A percentile compares a stretch with the other conserved stretches of the same genome.
Conservation (phyloP, 352 stramenopile species). For the Phytophthora pini region DNA sequence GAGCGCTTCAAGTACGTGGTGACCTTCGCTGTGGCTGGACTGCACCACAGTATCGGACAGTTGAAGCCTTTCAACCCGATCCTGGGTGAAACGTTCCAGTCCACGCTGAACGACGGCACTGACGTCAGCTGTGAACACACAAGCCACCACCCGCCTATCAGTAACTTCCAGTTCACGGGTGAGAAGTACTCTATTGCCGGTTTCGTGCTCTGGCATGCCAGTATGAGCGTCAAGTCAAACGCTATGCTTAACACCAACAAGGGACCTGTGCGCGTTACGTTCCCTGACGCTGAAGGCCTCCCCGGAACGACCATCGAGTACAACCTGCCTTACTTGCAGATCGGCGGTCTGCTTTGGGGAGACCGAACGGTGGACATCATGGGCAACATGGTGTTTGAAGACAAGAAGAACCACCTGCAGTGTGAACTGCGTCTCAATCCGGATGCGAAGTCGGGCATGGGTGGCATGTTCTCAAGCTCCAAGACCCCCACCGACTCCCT, state of each 20-base stretch:
- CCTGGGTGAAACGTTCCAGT: constrained; percentile 82
- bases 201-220: constrained; percentile 77
- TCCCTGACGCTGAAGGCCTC: constrained; percentile 50
- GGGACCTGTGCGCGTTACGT: constrained; percentile 75
- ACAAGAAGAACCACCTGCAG: constrained; percentile 71
- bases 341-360: constrained; percentile 80
- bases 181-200: constrained; percentile 78
- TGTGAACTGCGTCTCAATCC: constrained; percentile 86
- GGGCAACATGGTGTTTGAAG: constrained; percentile 75
- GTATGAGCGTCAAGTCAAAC: constrained; percentile 89
- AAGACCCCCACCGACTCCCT: constrained; percentile 84
- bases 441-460: constrained; percentile 89
- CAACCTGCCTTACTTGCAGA: constrained; percentile 75
- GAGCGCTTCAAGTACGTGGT: constrained; percentile 88
- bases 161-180: constrained; percentile 81
- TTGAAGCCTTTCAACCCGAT: constrained; percentile 90
- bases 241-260: constrained; percentile 82
- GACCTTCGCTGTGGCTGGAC: constrained; percentile 73
- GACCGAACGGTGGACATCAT: constrained; percentile 84
- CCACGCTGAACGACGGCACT: constrained; percentile 76
- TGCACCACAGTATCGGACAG: constrained; percentile 84
- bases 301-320: constrained; percentile 70
- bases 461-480: constrained; percentile 79
- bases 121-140: constrained; percentile 86
- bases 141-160: constrained; percentile 87